Evolutionary conservation across 441 rosid genomes (phyloP), one percentile per base, ranked within the genome.

Genomic region (Kokia cookei): DNA sequence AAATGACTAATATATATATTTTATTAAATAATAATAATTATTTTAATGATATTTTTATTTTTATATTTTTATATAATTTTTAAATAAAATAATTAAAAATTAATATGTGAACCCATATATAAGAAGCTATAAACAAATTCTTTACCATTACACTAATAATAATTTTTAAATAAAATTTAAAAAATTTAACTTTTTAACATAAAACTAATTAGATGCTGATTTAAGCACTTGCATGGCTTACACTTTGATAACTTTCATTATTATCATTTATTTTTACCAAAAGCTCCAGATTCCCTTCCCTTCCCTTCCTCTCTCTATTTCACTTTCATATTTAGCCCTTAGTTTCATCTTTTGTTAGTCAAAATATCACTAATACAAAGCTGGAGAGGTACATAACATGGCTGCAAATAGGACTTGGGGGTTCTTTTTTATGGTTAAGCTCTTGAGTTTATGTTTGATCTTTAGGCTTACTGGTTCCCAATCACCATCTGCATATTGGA

Each of bases 401-500:
- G 48, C 47, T 35, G 72, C 32, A 10, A 57, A 57, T 69, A 43
- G 47, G 26, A 55, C n/a, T 68, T 22, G 29, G 45, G 29, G 26
- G 47, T 53, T 11, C 22, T 2, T 51, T 51, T 17, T 29, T 32
- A 22, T 32, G 60, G 47, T 51, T 29, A 51, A 29, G n/a, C 10
- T 68, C 47, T 32, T 51, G 60, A 40, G 17, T 35, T 69, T 69
- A 15, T 69, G 45, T 27, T 51, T 69, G n/a, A 22, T 17, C 60
- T 9, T 19, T 2, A 5, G 10, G 5, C 2, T 11, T 32, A 45
- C 72, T 9, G 60, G 72, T 6, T 69, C n/a, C 3, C 47, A 51
- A 32, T 5, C 72, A 10, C 7, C 1, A 17, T 1, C 19, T 15
- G 6, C n/a, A 60, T 60, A 47, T 58, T 82, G 85, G 87, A 11